phyloP scores from a whole-genome alignment of 148 eudicot genomes.

The Rhododendron simsii region DNA sequence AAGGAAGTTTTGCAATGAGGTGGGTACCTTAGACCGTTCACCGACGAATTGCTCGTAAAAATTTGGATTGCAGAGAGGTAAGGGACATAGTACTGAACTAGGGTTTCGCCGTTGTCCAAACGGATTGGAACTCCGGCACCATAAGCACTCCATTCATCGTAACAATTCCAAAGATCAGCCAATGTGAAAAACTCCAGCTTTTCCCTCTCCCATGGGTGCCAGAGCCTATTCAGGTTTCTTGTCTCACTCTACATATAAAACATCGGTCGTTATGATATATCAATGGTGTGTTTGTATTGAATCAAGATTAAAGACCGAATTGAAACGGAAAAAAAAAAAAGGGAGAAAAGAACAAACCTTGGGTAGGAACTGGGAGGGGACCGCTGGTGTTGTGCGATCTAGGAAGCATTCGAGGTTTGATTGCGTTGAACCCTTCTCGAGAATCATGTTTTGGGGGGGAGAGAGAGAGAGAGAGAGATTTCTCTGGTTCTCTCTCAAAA shows the following conservation, averaged over 20 bases:
- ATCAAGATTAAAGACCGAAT: not conserved
- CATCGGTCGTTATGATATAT: not conserved
- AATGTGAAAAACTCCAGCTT: conserved; percentile 68
- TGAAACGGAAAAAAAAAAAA: not conserved
- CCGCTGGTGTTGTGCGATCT: conserved; percentile 70
- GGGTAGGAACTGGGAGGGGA: conserved; percentile 66
- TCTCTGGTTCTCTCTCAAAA: conserved; percentile 30
- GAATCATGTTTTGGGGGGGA: conserved; percentile 29
- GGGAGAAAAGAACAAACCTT: conserved; percentile 43
- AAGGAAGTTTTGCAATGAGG: not conserved
- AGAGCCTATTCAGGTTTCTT: conserved; percentile 63
- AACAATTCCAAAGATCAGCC: conserved; percentile 78
- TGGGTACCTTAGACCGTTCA: conserved; percentile 56
- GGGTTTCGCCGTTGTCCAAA: conserved; percentile 38
- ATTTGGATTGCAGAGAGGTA: conserved; percentile 92
- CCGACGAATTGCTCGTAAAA: conserved; percentile 64
- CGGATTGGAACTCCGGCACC: conserved; percentile 89
- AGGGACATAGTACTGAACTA: conserved; percentile 91
- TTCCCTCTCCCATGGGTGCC: conserved; percentile 95
- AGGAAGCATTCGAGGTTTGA: conserved; percentile 78
- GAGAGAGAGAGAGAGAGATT: conserved; percentile 11
- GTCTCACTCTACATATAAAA: conserved; percentile 55
- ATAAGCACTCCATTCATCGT: conserved; percentile 95
- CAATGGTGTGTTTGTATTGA: not conserved
- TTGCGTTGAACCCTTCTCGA: conserved; percentile 48